Base-by-base conservation (phyloP, 1,284 basidiomycete genomes). In the Naganishia liquefaciens region DNA sequence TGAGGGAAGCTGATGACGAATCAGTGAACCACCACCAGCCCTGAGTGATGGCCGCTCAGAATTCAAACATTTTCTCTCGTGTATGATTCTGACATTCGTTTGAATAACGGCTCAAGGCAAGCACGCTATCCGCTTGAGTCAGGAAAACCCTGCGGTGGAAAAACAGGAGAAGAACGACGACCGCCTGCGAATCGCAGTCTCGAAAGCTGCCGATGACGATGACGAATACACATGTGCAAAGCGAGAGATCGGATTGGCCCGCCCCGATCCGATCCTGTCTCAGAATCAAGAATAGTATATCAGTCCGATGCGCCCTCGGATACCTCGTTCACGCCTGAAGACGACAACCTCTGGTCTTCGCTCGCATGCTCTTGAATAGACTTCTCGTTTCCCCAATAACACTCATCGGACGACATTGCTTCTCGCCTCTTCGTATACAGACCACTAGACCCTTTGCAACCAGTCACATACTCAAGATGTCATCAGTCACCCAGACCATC, bases 331-430 rank as follows among this genome's bases (percentile, higher is more conserved):
- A 37, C 6, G 3, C 4, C 13, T 7, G 7, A 37, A 37, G 33
- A 9, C 3, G 33, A 9, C 33, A 58, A 33, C n/a, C 43, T 37
- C 5, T 27, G 28, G n/a, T 13, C 46, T 19, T 46, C 23, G 46
- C 57, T 60, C 57, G 46, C 15, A 60, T 60, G 57, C 57, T 60
- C 19, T 50, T 39, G 27, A 60, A 33, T 33, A 23, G 33, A 27
- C 10, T 23, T 23, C 27, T 33, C 21, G 7, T 49, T 23, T 46
- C 47, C 13, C 57, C 46, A 25, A 27, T 33, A 53, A 6, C 51
- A 19, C 51, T 39, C 28, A 21, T 53, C 17, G 6, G 33, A 39
- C 51, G 51, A 53, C n/a, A 27, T 21, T 10, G 17, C 19, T 10
- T 39, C 28, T n/a, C 30, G 25, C 6, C 13, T 5, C 27, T 21